These are phyloP conservation scores for Penstemon davidsonii DNA, from an alignment of 257 asterid species.

Conservation along the genomic window DNA sequence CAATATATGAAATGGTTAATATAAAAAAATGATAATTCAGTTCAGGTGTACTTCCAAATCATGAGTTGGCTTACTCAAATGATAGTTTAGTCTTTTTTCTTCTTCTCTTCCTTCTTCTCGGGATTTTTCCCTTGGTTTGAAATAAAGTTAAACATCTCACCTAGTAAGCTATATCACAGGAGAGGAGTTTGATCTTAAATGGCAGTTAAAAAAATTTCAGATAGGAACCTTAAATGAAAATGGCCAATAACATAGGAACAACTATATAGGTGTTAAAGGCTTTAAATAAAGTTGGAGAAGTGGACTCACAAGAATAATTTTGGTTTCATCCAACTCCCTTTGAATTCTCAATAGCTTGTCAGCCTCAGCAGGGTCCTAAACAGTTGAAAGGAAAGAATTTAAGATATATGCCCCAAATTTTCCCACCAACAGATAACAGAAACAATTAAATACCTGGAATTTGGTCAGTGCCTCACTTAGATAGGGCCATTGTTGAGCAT, in stretches of 20 bases:
- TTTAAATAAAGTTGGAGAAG: constrained; percentile 18
- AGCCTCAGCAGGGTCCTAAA: constrained; percentile 95
- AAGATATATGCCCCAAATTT: not conserved
- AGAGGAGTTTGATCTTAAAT: not conserved
- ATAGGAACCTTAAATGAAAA: not conserved
- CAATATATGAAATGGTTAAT: not conserved
- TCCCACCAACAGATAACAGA: not conserved
- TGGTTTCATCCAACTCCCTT: constrained; percentile 92
- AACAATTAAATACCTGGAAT: constrained; percentile 43
- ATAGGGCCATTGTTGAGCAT: constrained; percentile 75
- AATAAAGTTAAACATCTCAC: not conserved
- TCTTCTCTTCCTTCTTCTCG: not conserved
- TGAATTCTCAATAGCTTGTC: constrained; percentile 90
- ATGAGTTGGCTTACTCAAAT: not conserved
- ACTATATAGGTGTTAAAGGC: not conserved
- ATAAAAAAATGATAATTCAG: not conserved
- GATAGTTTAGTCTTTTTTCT: not conserved
- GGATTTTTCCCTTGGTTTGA: not conserved
- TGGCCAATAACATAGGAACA: not conserved
- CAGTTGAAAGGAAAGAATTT: constrained; percentile 19
- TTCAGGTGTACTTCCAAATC: not conserved
- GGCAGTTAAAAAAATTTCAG: not conserved
- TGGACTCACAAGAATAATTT: constrained; percentile 85
- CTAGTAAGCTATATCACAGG: not conserved
- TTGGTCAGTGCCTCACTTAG: constrained; percentile 61